Percentiles rank a stretch among this genome's conserved stretches.
Conservation (phyloP, 2,329 filamentous ascomycete species). For the Alternaria conjuncta region DNA sequence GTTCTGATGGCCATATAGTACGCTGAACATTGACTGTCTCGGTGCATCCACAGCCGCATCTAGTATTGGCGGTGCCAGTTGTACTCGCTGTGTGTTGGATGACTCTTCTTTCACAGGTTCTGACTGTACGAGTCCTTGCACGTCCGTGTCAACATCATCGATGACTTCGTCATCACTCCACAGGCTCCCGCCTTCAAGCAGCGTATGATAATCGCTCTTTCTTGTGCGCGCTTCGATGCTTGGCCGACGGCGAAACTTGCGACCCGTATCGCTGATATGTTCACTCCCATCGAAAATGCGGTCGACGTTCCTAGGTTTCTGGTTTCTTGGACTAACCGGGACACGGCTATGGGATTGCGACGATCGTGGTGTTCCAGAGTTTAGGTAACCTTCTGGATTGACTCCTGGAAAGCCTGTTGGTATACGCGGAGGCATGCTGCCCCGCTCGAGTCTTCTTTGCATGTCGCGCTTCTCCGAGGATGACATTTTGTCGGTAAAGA, state of each 20-base stretch:
- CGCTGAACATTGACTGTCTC: not conserved
- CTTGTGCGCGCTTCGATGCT: not conserved
- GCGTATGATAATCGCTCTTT: not conserved
- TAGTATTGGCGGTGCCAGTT: not conserved
- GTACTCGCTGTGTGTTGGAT: not conserved
- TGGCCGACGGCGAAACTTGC: not conserved
- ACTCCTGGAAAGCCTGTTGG: not conserved
- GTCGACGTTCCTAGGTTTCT: not conserved
- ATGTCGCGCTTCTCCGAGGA: not conserved
- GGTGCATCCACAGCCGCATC: not conserved
- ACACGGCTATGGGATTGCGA: not conserved
- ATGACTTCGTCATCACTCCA: not conserved
- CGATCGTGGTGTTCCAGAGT: rapidly evolving
- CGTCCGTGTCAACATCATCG: not conserved
- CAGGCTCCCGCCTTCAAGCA: not conserved
- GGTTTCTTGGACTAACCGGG: not conserved
- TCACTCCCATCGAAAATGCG: not conserved
- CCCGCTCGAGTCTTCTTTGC: not conserved
- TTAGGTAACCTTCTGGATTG: not conserved
- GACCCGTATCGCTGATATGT: not conserved
- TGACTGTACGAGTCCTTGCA: not conserved
- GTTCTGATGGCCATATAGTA: not conserved
- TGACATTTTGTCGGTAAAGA: not conserved
- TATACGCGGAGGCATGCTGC: not conserved
- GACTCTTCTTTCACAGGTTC: not conserved